Evolutionary conservation across 768 basidiomycete species (phyloP), one percentile per base, ranked within the genome.

Genomic region (Tylopilus subfusipes): DNA sequence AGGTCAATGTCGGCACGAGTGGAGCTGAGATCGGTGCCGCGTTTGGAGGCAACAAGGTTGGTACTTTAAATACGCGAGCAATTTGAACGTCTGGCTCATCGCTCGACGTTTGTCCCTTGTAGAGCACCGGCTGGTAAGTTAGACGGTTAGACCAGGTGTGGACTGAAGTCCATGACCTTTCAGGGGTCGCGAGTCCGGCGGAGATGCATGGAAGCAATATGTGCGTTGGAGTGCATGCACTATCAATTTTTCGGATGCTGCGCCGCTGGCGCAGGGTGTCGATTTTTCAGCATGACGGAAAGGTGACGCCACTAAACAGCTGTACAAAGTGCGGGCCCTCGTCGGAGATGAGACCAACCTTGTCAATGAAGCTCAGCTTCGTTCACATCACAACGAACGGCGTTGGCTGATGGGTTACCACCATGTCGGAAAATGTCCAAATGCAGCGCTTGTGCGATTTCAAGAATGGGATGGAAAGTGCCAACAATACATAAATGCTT

Each of bases 131-230:
- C 59, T 91, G 89, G 86, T 87, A 70, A 72, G 82, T 76, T 42
- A 16, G 44, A 53, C 29, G 18, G 31, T 29, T 59, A 21, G 29
- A 50, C 52, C 27, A 21, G 34, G 33, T 38, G 33, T 63, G 55
- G 53, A 64, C 59, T 61, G 61, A 52, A 30, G 48, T 63, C 66
- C 36, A 69, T 33, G 34, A 40, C 50, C 39, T 31, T 63, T 27
- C 60, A 88, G 88, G 93, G 96, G 96, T 19, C 84, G 96, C 46
- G 96, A 98, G 75, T 93, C 91, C 8, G 96, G 96, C 36, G 95
- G 95, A 49, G 96, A 98, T 71, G 89, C 95, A n/a, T 98, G 96
- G 96, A 94, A 95, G 70, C 91, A 96, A 71, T 94, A 94, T 62
- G 89, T 94, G 38, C 83, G 92, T 48, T 95, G 90, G 90, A 86